Conservation (phyloP, 2,329 filamentous ascomycete genomes). For the Ophiostoma angusticollis region DNA sequence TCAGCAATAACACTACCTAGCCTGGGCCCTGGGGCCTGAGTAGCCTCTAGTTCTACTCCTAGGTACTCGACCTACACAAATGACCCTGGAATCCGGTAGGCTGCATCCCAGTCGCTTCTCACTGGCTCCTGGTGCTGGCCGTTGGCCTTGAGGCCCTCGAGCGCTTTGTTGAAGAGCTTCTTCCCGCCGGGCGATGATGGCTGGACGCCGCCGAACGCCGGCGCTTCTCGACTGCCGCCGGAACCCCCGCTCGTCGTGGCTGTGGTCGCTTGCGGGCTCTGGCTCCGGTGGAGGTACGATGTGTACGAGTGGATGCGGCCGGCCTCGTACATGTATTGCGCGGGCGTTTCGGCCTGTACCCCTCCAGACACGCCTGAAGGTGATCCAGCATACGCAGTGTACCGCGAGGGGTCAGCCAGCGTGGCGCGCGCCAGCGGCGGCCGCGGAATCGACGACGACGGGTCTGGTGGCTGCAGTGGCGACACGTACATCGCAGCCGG, state of each 20-base stretch:
- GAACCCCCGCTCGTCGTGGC: background rate
- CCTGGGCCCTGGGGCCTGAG: too few species aligned
- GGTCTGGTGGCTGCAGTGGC: background rate
- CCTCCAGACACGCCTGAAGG: too few species aligned
- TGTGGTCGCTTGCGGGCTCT: background rate
- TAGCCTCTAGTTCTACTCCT: too few species aligned
- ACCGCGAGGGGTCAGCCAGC: background rate
- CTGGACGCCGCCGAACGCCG: background rate
- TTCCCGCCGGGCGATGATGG: constrained; percentile 2
- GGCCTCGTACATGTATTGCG: constrained; percentile 2
- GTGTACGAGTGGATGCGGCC: constrained; percentile 3
- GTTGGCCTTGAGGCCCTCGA: constrained; percentile 5
- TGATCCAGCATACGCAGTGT: background rate
- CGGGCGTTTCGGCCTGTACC: too few species aligned
- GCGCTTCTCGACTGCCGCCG: background rate
- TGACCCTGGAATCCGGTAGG: constrained; percentile 8
- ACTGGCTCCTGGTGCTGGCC: background rate
- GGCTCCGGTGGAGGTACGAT: background rate
- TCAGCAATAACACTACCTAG: too few species aligned
- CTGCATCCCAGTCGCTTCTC: constrained; percentile 7
- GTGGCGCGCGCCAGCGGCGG: background rate
- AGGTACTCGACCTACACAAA: constrained; percentile 5
- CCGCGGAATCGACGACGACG: too few species aligned
- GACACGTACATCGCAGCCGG: too few species aligned
- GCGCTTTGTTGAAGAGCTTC: constrained; percentile 11